Evolutionary conservation across 805 yeast species (phyloP), one percentile per base, ranked within the genome.

Genomic region (Candida ascalaphidarum): DNA sequence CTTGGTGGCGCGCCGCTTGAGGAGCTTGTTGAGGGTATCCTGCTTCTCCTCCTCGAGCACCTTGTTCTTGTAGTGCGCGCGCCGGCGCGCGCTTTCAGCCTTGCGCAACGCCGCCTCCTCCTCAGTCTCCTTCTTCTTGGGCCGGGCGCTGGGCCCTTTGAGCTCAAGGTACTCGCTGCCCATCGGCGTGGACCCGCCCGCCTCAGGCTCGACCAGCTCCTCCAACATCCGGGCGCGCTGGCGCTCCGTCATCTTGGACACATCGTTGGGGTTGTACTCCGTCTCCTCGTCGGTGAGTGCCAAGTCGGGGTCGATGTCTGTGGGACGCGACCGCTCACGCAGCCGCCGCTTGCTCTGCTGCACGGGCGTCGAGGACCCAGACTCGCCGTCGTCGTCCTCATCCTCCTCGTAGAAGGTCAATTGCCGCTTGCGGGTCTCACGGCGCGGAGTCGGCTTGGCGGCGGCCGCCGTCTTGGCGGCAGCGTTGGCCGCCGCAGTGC

Each of bases 31-130:
- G 39, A 89, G 66, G 0, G 96, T 88, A 39, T 89, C 96, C 46
- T 78, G 73, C 50, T 92, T 92, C 53, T 92, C 97, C 51, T 84
- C 96, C 46, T 88, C 96, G 22, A 84, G 58, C 38, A 80, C 75
- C 56, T 80, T 79, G 44, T 79, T 86, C 40, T 79, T 77, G 43
- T 85, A 69, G 48, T 89, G 88, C 51, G 81, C 82, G 39, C 98
- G 68, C 52, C 86, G 75, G 43, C 97, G 70, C 0, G 96, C 89
- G 43, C 74, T 77, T 50, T 89, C 98, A 1, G 94, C 83, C 37
- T 86, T 76, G 25, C 86, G 70, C 33, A 84, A 53, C 26, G 81
- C 83, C 22, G 77, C 68, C 55, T 88, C 94, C 50, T 89, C 96
- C 33, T 79, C 95, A 0, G 94, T 77, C 30, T 82, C 67, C 20